phyloP scores from a whole-genome alignment of 2,329 filamentous ascomycete genomes.

The Colletotrichum sublineola region DNA sequence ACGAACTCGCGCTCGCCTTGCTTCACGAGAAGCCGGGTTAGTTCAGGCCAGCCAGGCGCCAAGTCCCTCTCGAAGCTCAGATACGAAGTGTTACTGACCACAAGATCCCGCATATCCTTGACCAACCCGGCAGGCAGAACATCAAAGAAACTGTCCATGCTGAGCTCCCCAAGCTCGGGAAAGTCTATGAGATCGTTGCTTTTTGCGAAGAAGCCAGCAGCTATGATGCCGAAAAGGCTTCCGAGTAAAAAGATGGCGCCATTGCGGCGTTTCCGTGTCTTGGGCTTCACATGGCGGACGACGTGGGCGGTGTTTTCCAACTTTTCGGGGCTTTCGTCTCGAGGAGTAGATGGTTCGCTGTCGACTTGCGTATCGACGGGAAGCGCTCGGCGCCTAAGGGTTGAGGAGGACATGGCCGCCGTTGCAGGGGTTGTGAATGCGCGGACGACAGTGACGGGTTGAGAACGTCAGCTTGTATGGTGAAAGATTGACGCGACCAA shows the following conservation, averaged over 20 bases:
- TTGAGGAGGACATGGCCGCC: slow-evolving; percentile 34
- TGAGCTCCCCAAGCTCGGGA: slow-evolving; percentile 77
- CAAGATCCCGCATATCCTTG: slow-evolving; percentile 86
- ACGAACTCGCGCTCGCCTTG: slow-evolving; percentile 86
- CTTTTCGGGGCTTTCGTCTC: slow-evolving; percentile 53
- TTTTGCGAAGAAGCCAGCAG: slow-evolving; percentile 90
- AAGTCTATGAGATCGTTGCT: slow-evolving; percentile 91
- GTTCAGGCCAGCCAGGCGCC: slow-evolving; percentile 28
- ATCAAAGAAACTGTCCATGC: slow-evolving; percentile 88
- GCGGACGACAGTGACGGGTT: background rate
- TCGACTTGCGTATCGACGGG: slow-evolving; percentile 46
- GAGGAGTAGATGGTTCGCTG: slow-evolving; percentile 42
- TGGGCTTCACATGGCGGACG: slow-evolving; percentile 55
- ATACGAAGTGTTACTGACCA: slow-evolving; percentile 67
- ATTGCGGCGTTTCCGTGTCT: slow-evolving; percentile 78
- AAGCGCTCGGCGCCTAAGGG: slow-evolving; percentile 44
- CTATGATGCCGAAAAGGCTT: slow-evolving; percentile 89
- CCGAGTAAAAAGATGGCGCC: slow-evolving; percentile 89
- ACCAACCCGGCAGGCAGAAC: slow-evolving; percentile 88
- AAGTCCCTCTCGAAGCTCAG: background rate
- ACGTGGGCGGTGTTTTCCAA: slow-evolving; percentile 57
- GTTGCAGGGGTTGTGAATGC: slow-evolving; percentile 11
- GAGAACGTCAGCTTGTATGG: slow-evolving; percentile 11
- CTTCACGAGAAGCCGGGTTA: slow-evolving; percentile 55
- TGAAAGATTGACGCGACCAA: background rate